These are phyloP conservation scores for Suillus luteus DNA, from an alignment of 768 basidiomycete genomes.

Conservation along the genomic window DNA sequence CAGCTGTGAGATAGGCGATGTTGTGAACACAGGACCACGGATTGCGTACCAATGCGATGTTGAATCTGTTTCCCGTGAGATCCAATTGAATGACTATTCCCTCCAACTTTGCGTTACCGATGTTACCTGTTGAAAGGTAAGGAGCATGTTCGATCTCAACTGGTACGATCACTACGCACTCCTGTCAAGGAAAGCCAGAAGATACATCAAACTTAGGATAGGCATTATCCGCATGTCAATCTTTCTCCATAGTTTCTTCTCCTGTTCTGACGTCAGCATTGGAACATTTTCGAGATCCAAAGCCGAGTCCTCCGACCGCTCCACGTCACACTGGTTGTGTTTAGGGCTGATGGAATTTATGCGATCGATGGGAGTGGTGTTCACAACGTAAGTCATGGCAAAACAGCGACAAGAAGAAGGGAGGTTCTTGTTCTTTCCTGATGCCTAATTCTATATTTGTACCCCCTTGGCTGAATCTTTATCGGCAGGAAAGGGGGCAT, in stretches of 20 bases:
- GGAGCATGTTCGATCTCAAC: not conserved
- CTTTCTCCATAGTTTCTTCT: constrained; percentile 55
- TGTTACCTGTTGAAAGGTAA: not conserved
- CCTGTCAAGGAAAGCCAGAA: constrained; percentile 64
- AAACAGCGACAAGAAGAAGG: not conserved
- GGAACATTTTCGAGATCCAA: not conserved
- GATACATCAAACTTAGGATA: constrained; percentile 57
- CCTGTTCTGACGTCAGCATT: constrained; percentile 43
- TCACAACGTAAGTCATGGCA: not conserved
- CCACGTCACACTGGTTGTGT: not conserved
- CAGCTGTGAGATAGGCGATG: not conserved
- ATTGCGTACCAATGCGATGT: constrained; percentile 60
- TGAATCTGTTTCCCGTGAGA: constrained; percentile 59
- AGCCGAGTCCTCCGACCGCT: not conserved
- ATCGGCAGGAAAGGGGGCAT: not conserved
- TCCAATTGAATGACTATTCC: constrained; percentile 56
- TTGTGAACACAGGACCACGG: constrained; percentile 11
- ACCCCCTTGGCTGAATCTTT: not conserved
- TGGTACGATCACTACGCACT: constrained; percentile 32
- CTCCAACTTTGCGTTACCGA: constrained; percentile 62
- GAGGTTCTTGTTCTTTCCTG: not conserved
- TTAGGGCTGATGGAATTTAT: not conserved
- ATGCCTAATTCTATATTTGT: not conserved
- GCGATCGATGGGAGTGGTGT: not conserved
- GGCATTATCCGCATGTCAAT: constrained; percentile 58